Base-by-base conservation (phyloP, 2,329 filamentous ascomycete species). In the Colletotrichum neosansevieriae region DNA sequence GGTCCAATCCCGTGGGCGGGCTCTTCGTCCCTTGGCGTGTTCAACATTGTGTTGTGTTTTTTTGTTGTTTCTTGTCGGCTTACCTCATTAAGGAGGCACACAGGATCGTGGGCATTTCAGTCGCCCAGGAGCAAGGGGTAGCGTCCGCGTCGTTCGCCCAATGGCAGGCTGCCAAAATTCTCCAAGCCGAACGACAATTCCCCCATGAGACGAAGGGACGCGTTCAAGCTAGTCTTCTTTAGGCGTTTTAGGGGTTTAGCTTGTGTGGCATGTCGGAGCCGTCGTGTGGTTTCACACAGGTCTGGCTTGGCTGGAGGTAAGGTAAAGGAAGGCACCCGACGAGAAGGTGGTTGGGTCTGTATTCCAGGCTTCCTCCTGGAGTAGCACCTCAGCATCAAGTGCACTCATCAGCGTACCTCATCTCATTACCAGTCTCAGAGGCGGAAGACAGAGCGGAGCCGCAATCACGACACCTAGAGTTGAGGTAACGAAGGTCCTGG, bases 161-260 rank as follows among this genome's bases (percentile, higher is more conserved):
- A 68, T 67, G 53, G 45, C 53, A 53, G 54, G 6, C 36, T 58
- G 65, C 60, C 65, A 65, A 42, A 65, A 68, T 68, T 68, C 65
- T 65, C 65, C 65, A 68, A 63, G 54, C 61, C 53, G 51, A 54
- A 47, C 54, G 54, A 59, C 61, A 65, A 51, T 57, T 62, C 53
- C 54, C 54, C 42, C 58, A 50, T 17, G 45, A 58, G 65, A 58
- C 32, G 61, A 65, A 51, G 47, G 32, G 65, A 68, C 61, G 65
- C 65, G 65, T 68, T 50, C 34, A 38, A 21, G 13, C 61, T 40
- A 50, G 49, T 68, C 65, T 54, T 21, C n/a, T 42, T 68, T 45
- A 45, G 54, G 40, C 19, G 36, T 34, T 32, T 44, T 40, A n/a
- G 38, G 15, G 32, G 34, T 50, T 40, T 54, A 32, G 47, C 65